A percentile compares a stretch with the other conserved stretches of the same genome.
phyloP scores from a whole-genome alignment of 2,329 filamentous ascomycete species.

The Bertia moriformis region DNA sequence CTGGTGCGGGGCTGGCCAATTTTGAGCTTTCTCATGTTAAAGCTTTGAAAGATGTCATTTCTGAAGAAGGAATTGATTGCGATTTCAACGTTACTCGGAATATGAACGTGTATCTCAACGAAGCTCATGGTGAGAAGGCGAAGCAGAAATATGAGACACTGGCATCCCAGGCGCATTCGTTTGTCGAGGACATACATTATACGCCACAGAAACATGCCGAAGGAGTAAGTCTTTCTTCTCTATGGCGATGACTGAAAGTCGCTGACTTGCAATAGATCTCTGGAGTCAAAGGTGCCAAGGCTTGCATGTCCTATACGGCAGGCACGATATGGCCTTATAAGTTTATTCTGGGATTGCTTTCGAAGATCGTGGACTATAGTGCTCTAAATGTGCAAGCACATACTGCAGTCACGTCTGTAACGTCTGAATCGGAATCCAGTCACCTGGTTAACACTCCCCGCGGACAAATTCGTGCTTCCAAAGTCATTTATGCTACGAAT shows the following conservation, averaged over 20 bases:
- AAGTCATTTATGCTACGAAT: constrained; percentile 8
- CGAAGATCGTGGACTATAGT: constrained; percentile 5
- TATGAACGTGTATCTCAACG: constrained; percentile 19
- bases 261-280: constrained; percentile 12
- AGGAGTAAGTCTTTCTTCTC: constrained; percentile 1
- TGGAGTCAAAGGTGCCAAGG: constrained; percentile 17
- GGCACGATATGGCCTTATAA: constrained; percentile 7
- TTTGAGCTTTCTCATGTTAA: constrained; percentile 23
- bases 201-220: neutral
- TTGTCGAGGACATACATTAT: neutral
- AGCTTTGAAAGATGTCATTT: constrained; percentile 19
- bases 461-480: constrained; percentile 5
- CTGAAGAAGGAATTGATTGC: constrained; percentile 23
- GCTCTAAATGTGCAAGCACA: constrained; percentile 7
- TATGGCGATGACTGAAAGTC: constrained; percentile 8
- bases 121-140: constrained; percentile 12
- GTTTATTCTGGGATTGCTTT: constrained; percentile 13
- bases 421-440: constrained; percentile 1
- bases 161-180: neutral
- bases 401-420: constrained; percentile 6
- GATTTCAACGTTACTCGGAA: constrained; percentile 21
- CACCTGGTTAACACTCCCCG: constrained; percentile 4
- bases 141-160: constrained; percentile 7
- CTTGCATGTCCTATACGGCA: constrained; percentile 11
- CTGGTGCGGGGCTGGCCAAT: constrained; percentile 18